These are phyloP conservation scores for Myxozyma nipponensis DNA, from an alignment of 805 yeast genomes.

Conservation along the genomic window DNA sequence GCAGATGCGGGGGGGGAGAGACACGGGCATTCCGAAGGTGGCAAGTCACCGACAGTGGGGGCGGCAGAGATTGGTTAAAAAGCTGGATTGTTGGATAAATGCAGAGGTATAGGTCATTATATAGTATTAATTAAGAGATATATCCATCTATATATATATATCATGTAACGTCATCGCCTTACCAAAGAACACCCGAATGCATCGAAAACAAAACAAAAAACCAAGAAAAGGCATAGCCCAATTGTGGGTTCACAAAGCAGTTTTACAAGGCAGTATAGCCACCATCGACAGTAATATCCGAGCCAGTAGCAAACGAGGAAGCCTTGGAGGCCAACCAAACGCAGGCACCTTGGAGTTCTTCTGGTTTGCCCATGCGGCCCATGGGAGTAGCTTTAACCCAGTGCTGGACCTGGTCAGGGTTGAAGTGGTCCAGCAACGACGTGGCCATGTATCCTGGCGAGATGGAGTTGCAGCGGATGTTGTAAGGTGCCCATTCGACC, in stretches of 20 bases:
- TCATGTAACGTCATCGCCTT: neutral
- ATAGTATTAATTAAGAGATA: neutral
- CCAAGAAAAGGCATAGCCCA: neutral
- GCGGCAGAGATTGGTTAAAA: too few species aligned
- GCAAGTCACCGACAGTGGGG: too few species aligned
- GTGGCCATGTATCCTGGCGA: slow-evolving; percentile 68
- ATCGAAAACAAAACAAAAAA: neutral
- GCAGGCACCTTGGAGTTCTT: slow-evolving; percentile 74
- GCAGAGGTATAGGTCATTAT: neutral
- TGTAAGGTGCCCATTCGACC: slow-evolving; percentile 67
- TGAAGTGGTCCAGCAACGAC: slow-evolving; percentile 48
- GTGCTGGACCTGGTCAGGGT: slow-evolving; percentile 56
- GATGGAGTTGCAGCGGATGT: slow-evolving; percentile 61
- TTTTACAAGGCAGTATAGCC: slow-evolving; percentile 78
- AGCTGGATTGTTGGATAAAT: neutral
- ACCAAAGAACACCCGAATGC: neutral
- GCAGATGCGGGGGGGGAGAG: too few species aligned
- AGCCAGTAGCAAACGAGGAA: slow-evolving; percentile 77
- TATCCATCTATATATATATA: too few species aligned
- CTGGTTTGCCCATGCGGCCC: slow-evolving; percentile 81
- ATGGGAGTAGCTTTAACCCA: slow-evolving; percentile 37
- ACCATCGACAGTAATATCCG: slow-evolving; percentile 78
- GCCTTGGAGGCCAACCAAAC: slow-evolving; percentile 73
- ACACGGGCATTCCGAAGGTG: too few species aligned
- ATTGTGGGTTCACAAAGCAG: neutral